A percentile compares a stretch with the other conserved stretches of the same genome.
Evolutionary conservation across 2,329 filamentous ascomycete genomes (phyloP).

Genomic region (Scedosporium minutisporum): DNA sequence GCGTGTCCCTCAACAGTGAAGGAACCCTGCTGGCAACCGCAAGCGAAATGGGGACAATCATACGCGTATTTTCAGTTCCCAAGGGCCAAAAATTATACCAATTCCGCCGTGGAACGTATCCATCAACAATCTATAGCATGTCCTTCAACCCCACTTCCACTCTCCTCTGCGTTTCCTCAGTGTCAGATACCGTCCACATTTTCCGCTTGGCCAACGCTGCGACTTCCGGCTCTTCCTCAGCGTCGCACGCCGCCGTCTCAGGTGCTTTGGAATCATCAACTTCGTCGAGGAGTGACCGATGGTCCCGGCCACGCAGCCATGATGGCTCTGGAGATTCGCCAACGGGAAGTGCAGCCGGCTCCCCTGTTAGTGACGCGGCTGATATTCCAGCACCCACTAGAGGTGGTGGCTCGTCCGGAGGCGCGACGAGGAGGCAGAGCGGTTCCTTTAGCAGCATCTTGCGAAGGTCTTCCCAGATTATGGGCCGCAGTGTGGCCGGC

Average conservation of each 20-base stretch:
- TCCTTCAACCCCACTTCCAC: conserved; percentile 94
- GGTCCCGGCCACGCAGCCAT: conserved; percentile 41
- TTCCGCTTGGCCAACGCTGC: conserved; percentile 63
- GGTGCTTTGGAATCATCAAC: conserved; percentile 27
- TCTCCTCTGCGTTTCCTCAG: conserved; percentile 87
- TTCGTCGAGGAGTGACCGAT: conserved; percentile 39
- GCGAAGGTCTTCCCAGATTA: conserved; percentile 87
- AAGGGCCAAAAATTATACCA: conserved; percentile 89
- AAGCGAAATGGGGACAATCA: conserved; percentile 95
- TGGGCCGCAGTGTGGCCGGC: conserved; percentile 79
- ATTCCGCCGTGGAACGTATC: conserved; percentile 90
- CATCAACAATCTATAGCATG: conserved; percentile 95
- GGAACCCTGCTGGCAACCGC: conserved; percentile 87
- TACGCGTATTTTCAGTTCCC: conserved; percentile 88
- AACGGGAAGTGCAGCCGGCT: conserved; percentile 27
- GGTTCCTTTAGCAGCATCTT: conserved; percentile 85
- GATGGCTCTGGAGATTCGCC: conserved; percentile 48
- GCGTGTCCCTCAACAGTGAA: conserved; percentile 83
- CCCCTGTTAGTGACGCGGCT: conserved; percentile 36
- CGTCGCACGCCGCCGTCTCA: conserved; percentile 19
- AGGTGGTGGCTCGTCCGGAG: conserved; percentile 15
- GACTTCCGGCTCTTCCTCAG: conserved; percentile 16
- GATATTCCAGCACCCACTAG: conserved; percentile 24
- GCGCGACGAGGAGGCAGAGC: conserved; percentile 41
- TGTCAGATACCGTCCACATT: conserved; percentile 92